Conservation (phyloP, 2,329 filamentous ascomycete genomes). For the Zymoseptoria pseudotritici region DNA sequence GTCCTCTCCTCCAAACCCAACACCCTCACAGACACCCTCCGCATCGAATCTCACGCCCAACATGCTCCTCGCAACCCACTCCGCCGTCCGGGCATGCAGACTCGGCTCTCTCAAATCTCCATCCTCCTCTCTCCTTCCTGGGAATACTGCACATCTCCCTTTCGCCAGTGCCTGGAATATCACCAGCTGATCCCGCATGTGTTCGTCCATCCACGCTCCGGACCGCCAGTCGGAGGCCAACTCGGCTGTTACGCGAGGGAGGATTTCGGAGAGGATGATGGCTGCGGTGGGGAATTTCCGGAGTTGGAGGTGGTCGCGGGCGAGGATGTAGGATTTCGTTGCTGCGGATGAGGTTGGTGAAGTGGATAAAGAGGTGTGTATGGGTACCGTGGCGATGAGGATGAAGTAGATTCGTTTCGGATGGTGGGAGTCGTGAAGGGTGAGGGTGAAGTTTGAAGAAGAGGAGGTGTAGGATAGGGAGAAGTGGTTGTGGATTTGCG, state of each 20-base stretch:
- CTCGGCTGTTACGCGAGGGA: slow-evolving; percentile 37
- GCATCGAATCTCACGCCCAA: slow-evolving; percentile 35
- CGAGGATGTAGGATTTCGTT: slow-evolving; percentile 45
- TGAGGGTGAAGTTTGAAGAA: slow-evolving; percentile 7
- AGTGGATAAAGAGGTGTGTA: slow-evolving; percentile 23
- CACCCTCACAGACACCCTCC: slow-evolving; percentile 31
- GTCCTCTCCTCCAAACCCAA: slow-evolving; percentile 22
- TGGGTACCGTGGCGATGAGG: slow-evolving; percentile 42
- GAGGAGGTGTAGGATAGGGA: background rate
- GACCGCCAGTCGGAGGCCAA: slow-evolving; percentile 41
- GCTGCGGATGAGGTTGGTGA: too few species aligned
- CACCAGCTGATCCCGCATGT: slow-evolving; percentile 52
- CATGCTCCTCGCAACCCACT: slow-evolving; percentile 37
- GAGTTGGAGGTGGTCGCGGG: slow-evolving; percentile 45
- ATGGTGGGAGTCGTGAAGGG: slow-evolving; percentile 18
- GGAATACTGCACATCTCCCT: slow-evolving; percentile 32
- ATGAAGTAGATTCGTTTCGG: slow-evolving; percentile 44
- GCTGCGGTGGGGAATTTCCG: slow-evolving; percentile 23
- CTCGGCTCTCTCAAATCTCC: slow-evolving; percentile 27
- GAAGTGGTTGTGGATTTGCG: slow-evolving; percentile 11
- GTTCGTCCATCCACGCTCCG: slow-evolving; percentile 46
- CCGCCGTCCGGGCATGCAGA: slow-evolving; percentile 40
- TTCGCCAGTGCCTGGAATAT: slow-evolving; percentile 51
- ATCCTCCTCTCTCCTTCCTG: slow-evolving; percentile 20
- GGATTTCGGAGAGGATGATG: slow-evolving; percentile 27